phyloP scores from a whole-genome alignment of 768 basidiomycete genomes.

The Albatrellus ellisii region DNA sequence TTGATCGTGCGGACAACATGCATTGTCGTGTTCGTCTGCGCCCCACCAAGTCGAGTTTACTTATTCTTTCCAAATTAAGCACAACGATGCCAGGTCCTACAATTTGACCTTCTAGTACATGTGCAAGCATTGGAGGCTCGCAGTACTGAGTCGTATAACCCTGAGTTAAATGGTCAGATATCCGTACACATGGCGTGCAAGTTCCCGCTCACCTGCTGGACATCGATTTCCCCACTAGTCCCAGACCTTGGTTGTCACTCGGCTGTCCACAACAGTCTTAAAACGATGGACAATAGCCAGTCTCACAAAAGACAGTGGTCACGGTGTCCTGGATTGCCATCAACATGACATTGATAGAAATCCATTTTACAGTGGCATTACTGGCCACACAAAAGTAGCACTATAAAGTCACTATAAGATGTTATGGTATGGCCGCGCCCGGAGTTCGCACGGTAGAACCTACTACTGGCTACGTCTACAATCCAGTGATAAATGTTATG shows the following conservation, averaged over 20 bases:
- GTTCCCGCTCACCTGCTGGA: constrained; percentile 42
- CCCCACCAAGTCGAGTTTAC: constrained; percentile 44
- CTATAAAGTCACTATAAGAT: too few species aligned
- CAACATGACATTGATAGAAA: constrained; percentile 64
- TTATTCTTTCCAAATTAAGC: not conserved
- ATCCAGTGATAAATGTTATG: too few species aligned
- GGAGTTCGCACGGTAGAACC: too few species aligned
- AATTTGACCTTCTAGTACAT: constrained; percentile 54
- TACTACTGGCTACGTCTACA: too few species aligned
- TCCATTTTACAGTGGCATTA: constrained; percentile 32
- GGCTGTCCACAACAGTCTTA: constrained; percentile 49
- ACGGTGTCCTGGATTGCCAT: constrained; percentile 39
- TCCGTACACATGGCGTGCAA: too few species aligned
- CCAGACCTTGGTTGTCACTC: constrained; percentile 64
- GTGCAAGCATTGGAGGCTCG: constrained; percentile 52
- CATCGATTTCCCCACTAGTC: constrained; percentile 56
- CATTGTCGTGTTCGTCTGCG: constrained; percentile 71
- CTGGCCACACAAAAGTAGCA: too few species aligned
- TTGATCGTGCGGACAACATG: constrained; percentile 46
- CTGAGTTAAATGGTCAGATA: constrained; percentile 56
- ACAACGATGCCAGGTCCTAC: constrained; percentile 44
- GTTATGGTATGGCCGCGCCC: too few species aligned
- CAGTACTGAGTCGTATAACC: constrained; percentile 64
- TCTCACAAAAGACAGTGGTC: constrained; percentile 52
- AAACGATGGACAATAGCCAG: constrained; percentile 56